Conservation (phyloP, 2,329 filamentous ascomycete species). For the Botrytis squamosa region DNA sequence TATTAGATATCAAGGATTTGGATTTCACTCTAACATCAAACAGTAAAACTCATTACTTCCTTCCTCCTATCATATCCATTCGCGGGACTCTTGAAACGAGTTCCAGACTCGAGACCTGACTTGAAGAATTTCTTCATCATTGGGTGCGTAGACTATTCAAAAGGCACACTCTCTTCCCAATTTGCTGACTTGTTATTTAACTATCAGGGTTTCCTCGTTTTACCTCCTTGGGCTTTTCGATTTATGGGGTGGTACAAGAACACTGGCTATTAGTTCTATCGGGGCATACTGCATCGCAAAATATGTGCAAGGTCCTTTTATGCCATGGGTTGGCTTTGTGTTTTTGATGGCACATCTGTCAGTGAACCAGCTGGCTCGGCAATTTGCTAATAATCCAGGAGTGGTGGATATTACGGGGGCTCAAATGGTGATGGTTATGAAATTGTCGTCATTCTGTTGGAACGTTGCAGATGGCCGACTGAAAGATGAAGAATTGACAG, state of each 20-base stretch:
- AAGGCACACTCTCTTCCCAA: not conserved
- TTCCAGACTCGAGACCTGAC: constrained; percentile 80
- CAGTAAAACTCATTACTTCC: constrained; percentile 89
- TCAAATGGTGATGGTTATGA: constrained; percentile 99
- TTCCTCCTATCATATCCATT: constrained; percentile 93
- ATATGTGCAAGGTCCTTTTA: constrained; percentile 81
- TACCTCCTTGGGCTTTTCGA: constrained; percentile 93
- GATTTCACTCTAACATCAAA: constrained; percentile 22
- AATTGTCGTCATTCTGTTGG: constrained; percentile 95
- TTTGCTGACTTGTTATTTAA: constrained; percentile 22
- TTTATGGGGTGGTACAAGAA: constrained; percentile 80
- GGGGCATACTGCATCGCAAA: constrained; percentile 82
- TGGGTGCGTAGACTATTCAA: constrained; percentile 49
- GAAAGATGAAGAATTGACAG: constrained; percentile 75
- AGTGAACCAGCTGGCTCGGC: constrained; percentile 80
- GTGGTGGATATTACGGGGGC: constrained; percentile 86
- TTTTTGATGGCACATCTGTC: constrained; percentile 97
- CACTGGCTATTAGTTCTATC: constrained; percentile 73
- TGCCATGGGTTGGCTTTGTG: constrained; percentile 95
- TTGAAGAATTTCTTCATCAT: constrained; percentile 89
- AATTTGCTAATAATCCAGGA: constrained; percentile 64
- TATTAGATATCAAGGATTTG: not conserved
- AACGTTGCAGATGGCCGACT: constrained; percentile 91
- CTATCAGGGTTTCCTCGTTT: constrained; percentile 70
- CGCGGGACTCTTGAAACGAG: constrained; percentile 80